A percentile compares a stretch with the other conserved stretches of the same genome.
phyloP scores from a whole-genome alignment of 805 yeast species.

The Kodamaea leandrae region DNA sequence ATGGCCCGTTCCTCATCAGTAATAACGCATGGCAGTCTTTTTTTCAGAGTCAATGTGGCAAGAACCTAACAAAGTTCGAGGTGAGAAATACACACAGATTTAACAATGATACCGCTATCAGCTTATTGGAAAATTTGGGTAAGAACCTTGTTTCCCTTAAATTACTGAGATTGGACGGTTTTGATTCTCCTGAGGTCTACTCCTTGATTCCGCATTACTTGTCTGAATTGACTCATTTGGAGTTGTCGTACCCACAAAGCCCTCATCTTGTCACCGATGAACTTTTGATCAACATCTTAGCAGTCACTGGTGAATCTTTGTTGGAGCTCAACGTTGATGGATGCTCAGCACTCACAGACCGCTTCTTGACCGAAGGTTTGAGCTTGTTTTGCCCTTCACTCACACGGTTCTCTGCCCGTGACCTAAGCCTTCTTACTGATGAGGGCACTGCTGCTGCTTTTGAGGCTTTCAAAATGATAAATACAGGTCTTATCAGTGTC shows the following conservation, averaged over 20 bases:
- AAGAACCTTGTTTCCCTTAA: slow-evolving; percentile 52
- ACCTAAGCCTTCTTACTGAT: slow-evolving; percentile 64
- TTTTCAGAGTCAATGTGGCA: slow-evolving; percentile 53
- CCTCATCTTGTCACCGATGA: slow-evolving; percentile 71
- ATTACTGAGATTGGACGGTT: slow-evolving; percentile 70
- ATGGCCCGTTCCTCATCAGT: slow-evolving; percentile 87
- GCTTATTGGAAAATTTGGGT: slow-evolving; percentile 59
- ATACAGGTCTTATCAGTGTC: slow-evolving; percentile 56
- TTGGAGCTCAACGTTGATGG: slow-evolving; percentile 64
- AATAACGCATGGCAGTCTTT: slow-evolving; percentile 75
- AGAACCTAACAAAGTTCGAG: slow-evolving; percentile 55
- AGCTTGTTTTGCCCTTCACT: slow-evolving; percentile 56
- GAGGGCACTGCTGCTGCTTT: slow-evolving; percentile 64
- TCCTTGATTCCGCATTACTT: slow-evolving; percentile 65
- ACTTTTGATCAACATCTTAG: slow-evolving; percentile 55
- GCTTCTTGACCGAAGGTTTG: slow-evolving; percentile 53
- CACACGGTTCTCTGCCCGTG: slow-evolving; percentile 55
- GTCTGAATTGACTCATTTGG: slow-evolving; percentile 52
- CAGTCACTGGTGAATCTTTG: slow-evolving; percentile 61
- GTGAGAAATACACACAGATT: slow-evolving; percentile 83
- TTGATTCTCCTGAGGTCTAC: slow-evolving; percentile 55
- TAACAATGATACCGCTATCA: slow-evolving; percentile 58
- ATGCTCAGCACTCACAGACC: slow-evolving; percentile 70
- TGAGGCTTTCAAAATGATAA: slow-evolving; percentile 47
- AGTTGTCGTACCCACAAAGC: slow-evolving; percentile 63